Conservation (phyloP, 352 stramenopile genomes). For the Aphanomyces astaci region DNA sequence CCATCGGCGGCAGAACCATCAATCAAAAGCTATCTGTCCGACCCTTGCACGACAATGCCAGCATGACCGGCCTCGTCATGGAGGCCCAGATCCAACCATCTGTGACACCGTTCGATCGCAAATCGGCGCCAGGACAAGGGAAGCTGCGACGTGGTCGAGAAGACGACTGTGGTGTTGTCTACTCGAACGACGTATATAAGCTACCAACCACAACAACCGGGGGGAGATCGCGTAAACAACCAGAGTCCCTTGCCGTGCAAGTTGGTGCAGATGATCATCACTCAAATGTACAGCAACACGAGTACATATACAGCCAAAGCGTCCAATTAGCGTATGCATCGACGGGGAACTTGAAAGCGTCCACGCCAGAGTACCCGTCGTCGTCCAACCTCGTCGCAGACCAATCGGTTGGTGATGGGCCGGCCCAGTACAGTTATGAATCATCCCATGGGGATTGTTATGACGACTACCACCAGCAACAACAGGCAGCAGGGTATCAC, state of each 20-base stretch:
- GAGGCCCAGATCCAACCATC: too few species aligned
- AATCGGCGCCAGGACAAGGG: not conserved
- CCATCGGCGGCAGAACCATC: conserved; percentile 15
- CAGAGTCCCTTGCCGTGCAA: not conserved
- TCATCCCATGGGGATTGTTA: not conserved
- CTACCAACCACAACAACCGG: not conserved
- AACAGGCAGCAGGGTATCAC: not conserved
- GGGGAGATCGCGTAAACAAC: not conserved
- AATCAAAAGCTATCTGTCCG: not conserved
- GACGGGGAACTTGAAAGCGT: too few species aligned
- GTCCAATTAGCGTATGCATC: too few species aligned
- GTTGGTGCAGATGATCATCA: too few species aligned
- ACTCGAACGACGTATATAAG: not conserved
- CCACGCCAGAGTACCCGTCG: too few species aligned
- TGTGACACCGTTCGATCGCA: not conserved
- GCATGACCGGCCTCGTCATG: conserved; percentile 1
- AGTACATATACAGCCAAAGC: too few species aligned
- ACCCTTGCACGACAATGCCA: conserved; percentile 1
- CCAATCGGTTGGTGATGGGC: too few species aligned
- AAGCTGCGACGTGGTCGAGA: not conserved
- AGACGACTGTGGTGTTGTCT: too few species aligned
- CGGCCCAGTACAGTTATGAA: too few species aligned
- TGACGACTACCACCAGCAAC: not conserved
- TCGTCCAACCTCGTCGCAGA: too few species aligned
- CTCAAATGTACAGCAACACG: too few species aligned